Evolutionary conservation across 352 stramenopile genomes (phyloP), one percentile per base, ranked within the genome.

Genomic region (Globisporangium abappressorium): DNA sequence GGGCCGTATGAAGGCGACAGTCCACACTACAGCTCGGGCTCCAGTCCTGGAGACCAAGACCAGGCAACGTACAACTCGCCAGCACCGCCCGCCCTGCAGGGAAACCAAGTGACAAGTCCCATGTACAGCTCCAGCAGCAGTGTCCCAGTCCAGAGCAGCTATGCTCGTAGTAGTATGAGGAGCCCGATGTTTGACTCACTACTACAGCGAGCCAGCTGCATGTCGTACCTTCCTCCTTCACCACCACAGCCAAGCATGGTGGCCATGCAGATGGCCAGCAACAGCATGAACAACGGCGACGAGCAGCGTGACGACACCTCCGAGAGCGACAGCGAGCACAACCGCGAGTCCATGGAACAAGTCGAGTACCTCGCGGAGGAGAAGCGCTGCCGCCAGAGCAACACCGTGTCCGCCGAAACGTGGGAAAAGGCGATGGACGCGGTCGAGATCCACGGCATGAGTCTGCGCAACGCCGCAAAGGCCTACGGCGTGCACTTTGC

Each of bases 381-480:
- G 57, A 82, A 78, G 46, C n/a, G 64, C 7, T 91, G 80, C 55
- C 72, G 72, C 0, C 76, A 90, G 51, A 91, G 79, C 71, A 84
- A 87, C 65, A 72, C 74, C 2, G 84, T 92, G 22, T 74, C 84
- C 0, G 66, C 77, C 7, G 82, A 89, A 49, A 83, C 84, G 18
- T 92, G 81, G 80, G 77, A 89, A 63, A 76, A 80, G 5, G 84
- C 84, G 43, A 89, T 90, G 70, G 79, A 87, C 57, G 84, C 83
- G 57, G 81, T 92, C 15, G 79, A 82, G 38, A 82, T 85, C 38
- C 74, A 89, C 56, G 81, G 81, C 20, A 89, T 90, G 84, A 92
- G 84, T 64, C 73, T 92, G 15, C 80, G 84, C 36, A 81, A 77
- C 28, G 80, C 84, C 2, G 84, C 84, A 28, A 89, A 87, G 51